phyloP scores from a whole-genome alignment of 306 rosid species.

The Begonia loranthoides region DNA sequence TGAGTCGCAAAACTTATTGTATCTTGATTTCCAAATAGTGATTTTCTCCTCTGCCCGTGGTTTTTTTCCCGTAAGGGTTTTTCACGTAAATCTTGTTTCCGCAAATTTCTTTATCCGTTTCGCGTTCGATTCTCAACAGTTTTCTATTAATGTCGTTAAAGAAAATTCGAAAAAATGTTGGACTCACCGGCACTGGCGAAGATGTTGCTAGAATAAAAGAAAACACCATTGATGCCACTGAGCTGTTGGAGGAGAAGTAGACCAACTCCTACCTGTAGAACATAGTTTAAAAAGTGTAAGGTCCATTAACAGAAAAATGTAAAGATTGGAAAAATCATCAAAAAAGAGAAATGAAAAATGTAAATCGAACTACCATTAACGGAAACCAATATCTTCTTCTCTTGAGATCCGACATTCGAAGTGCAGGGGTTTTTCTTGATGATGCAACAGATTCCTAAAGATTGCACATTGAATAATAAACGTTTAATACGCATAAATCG shows the following conservation, averaged over 20 bases:
- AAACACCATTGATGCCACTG: constrained; percentile 68
- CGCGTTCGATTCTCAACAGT: too few species aligned
- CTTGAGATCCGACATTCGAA: constrained; percentile 60
- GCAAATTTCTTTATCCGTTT: too few species aligned
- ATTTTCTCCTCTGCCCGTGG: too few species aligned
- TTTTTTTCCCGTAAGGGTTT: too few species aligned
- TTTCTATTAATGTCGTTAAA: neutral
- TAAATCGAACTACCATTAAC: constrained; percentile 33
- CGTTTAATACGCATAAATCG: too few species aligned
- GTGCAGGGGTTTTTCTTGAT: constrained; percentile 34
- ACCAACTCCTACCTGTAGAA: constrained; percentile 63
- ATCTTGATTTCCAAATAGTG: too few species aligned
- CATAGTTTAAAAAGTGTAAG: constrained; percentile 4
- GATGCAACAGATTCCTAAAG: constrained; percentile 55
- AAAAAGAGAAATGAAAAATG: neutral
- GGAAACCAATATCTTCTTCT: constrained; percentile 83
- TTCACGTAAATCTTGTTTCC: too few species aligned
- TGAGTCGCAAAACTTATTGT: too few species aligned
- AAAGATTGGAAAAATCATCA: neutral
- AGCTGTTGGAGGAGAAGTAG: constrained; percentile 71
- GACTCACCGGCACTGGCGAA: constrained; percentile 61
- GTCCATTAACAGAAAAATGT: too few species aligned
- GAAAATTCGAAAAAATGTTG: constrained; percentile 2
- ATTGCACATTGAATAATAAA: constrained; percentile 9
- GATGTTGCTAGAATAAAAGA: constrained; percentile 78